These are phyloP conservation scores for Pichia exigua DNA, from an alignment of 805 yeast genomes.

Conservation along the genomic window DNA sequence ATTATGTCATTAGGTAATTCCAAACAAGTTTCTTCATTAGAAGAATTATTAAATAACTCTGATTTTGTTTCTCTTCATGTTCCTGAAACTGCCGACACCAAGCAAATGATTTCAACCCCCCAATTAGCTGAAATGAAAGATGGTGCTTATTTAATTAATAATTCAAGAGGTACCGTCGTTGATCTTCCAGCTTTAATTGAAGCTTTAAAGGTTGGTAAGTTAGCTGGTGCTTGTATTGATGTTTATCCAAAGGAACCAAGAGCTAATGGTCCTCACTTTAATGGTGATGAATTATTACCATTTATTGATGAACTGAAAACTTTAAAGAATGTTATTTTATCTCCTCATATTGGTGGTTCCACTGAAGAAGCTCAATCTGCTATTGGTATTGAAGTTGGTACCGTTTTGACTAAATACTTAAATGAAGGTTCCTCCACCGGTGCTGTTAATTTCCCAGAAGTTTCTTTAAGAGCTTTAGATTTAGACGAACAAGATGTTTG, in stretches of 20 bases:
- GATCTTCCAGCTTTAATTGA: conserved; percentile 90
- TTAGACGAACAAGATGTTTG: conserved; percentile 82
- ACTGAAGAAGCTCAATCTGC: conserved; percentile 99
- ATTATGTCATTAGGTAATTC: conserved; percentile 97
- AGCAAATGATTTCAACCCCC: conserved; percentile 78
- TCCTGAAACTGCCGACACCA: conserved; percentile 90
- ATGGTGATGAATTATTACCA: conserved; percentile 53
- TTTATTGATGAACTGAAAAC: conserved; percentile 80
- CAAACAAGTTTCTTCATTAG: conserved; percentile 78
- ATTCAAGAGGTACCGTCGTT: conserved; percentile 95
- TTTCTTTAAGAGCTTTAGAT: conserved; percentile 77
- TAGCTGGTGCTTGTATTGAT: conserved; percentile 96
- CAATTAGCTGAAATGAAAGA: conserved; percentile 95
- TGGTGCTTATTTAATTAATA: conserved; percentile 90
- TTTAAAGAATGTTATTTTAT: conserved; percentile 80
- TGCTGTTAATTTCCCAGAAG: conserved; percentile 99
- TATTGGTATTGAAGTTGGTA: conserved; percentile 91
- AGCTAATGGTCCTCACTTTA: conserved; percentile 84
- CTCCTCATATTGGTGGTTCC: conserved; percentile 98
- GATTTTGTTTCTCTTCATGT: conserved; percentile 93
- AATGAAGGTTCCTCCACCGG: conserved; percentile 94
- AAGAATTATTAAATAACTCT: conserved; percentile 69
- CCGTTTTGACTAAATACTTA: conserved; percentile 80
- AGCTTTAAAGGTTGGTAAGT: conserved; percentile 86
- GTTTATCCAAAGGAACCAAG: conserved; percentile 97